These are phyloP conservation scores for Xylariaceae sp. DNA, from an alignment of 2,329 filamentous ascomycete species.

Conservation along the genomic window DNA sequence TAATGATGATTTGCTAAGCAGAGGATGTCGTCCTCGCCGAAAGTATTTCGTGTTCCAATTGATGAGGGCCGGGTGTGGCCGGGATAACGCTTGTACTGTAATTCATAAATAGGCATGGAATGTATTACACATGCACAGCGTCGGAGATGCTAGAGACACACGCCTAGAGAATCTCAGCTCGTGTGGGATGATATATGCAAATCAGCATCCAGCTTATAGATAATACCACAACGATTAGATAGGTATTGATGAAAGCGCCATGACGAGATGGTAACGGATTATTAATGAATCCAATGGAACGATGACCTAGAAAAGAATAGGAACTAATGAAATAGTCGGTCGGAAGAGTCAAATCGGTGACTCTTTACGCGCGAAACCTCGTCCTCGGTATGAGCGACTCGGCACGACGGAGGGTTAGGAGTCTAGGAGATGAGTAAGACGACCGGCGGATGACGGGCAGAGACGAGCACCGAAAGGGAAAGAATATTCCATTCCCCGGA, in stretches of 20 bases:
- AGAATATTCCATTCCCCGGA: conserved; percentile 25
- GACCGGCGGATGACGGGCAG: conserved; percentile 16
- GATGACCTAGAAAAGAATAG: conserved; percentile 8
- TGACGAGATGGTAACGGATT: not conserved
- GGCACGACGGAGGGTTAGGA: conserved; percentile 11
- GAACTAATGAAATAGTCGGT: not conserved
- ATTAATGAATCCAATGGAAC: too few species aligned
- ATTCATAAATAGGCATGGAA: not conserved
- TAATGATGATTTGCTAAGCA: conserved; percentile 14
- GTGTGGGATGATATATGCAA: conserved; percentile 24
- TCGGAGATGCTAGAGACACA: conserved; percentile 28
- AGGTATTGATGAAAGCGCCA: not conserved
- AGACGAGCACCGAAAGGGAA: conserved; percentile 23
- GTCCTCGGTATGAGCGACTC: conserved; percentile 25
- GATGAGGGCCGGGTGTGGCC: conserved; percentile 3
- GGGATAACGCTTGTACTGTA: not conserved
- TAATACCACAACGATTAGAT: conserved; percentile 29
- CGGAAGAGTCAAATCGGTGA: not conserved
- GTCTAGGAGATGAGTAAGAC: conserved; percentile 33
- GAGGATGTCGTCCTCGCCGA: conserved; percentile 29
- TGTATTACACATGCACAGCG: conserved; percentile 25
- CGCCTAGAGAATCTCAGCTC: too few species aligned
- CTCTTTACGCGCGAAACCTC: not conserved
- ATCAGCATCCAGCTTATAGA: conserved; percentile 28
- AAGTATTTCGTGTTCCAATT: conserved; percentile 28